These are phyloP conservation scores for Pseudocercospora fuligena DNA, from an alignment of 2,329 filamentous ascomycete species.

Conservation along the genomic window DNA sequence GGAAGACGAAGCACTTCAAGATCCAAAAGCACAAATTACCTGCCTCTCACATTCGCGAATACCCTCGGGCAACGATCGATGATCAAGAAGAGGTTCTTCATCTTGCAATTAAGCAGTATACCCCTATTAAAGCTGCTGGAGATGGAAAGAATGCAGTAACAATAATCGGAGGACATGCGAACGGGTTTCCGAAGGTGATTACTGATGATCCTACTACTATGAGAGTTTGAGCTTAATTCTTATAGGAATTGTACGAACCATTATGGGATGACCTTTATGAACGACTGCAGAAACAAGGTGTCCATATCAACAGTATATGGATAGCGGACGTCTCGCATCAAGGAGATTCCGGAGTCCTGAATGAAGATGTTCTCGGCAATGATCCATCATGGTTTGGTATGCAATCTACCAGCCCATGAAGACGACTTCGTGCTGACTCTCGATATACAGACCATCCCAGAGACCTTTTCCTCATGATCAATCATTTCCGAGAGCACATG, in stretches of 20 bases:
- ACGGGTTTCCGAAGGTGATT: slow-evolving; percentile 92
- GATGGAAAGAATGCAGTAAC: slow-evolving; percentile 79
- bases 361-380: slow-evolving; percentile 24
- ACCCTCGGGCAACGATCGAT: slow-evolving; percentile 71
- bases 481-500: slow-evolving; percentile 78
- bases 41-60: slow-evolving; percentile 81
- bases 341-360: slow-evolving; percentile 23
- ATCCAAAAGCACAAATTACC: slow-evolving; percentile 75
- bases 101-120: slow-evolving; percentile 86
- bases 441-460: slow-evolving; percentile 69
- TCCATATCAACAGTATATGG: slow-evolving; percentile 80
- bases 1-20: slow-evolving; percentile 55
- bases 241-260: slow-evolving; percentile 5
- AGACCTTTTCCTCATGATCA: slow-evolving; percentile 82
- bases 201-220: slow-evolving; percentile 63
- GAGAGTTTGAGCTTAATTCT: slow-evolving; percentile 8
- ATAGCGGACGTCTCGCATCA: slow-evolving; percentile 59
- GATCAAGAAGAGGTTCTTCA: slow-evolving; percentile 75
- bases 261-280: slow-evolving; percentile 78
- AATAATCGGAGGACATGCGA: slow-evolving; percentile 84
- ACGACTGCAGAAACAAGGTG: slow-evolving; percentile 62
- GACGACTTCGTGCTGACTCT: not conserved
- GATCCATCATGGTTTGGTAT: slow-evolving; percentile 18
- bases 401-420: not conserved
- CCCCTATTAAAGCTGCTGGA: slow-evolving; percentile 69